phyloP scores from a whole-genome alignment of 768 basidiomycete species.

The Leucosporidium yakuticum region DNA sequence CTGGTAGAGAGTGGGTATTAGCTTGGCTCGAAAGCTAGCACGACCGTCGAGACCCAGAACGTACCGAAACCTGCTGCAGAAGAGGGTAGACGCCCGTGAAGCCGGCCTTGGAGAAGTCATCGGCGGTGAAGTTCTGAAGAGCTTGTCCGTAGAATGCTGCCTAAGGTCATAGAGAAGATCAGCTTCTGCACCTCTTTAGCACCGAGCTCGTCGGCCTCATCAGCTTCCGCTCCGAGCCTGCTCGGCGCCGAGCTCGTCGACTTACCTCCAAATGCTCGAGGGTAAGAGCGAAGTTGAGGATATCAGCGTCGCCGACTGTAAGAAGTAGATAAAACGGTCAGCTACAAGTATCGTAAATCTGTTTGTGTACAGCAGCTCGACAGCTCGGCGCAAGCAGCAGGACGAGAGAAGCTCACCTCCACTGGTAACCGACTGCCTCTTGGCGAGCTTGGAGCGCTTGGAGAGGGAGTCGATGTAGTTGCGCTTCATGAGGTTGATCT shows the following conservation, averaged over 20 bases:
- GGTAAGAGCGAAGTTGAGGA: slow-evolving; percentile 36
- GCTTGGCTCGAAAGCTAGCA: slow-evolving; percentile 46
- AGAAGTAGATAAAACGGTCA: no score
- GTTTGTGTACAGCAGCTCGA: no score
- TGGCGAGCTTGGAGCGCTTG: slow-evolving; percentile 9
- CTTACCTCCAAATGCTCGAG: slow-evolving; percentile 32
- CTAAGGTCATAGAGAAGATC: background rate
- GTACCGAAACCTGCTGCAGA: slow-evolving; percentile 12
- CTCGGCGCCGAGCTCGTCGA: background rate
- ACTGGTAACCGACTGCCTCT: slow-evolving; percentile 25
- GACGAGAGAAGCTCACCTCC: slow-evolving; percentile 11
- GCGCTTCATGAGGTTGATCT: slow-evolving; percentile 18
- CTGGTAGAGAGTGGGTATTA: slow-evolving; percentile 9
- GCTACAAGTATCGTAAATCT: no score
- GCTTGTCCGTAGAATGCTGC: slow-evolving; percentile 21
- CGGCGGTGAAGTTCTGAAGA: slow-evolving; percentile 47
- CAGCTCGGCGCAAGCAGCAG: background rate
- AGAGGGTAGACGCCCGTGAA: slow-evolving; percentile 42
- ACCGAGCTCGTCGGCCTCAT: no score
- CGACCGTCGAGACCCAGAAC: background rate
- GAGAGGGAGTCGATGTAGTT: slow-evolving; percentile 17
- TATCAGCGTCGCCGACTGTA: slow-evolving; percentile 24
- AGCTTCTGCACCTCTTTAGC: no score
- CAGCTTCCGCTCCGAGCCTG: no score
- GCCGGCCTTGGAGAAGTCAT: slow-evolving; percentile 48